Evolutionary conservation across 371 early-diverging fungal genomes (phyloP), one percentile per base, ranked within the genome.

Genomic region (Caulochytrium protostelioides): DNA sequence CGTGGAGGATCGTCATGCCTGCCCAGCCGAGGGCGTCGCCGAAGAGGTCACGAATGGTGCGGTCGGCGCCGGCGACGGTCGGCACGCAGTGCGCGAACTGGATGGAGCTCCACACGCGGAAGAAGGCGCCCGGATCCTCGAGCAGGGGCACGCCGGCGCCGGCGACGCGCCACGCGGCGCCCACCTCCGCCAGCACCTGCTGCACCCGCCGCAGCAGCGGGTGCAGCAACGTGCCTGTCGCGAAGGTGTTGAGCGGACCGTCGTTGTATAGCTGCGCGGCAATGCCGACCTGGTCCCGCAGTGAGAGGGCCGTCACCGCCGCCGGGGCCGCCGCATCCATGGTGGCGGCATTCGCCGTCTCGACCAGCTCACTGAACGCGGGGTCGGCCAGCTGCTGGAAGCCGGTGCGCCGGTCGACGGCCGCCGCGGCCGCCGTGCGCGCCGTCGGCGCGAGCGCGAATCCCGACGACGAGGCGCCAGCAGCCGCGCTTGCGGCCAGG

Each of bases 1-100:
- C 27, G 27, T 33, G 33, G 17, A 57, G 33, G 30, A 57, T 36
- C 1, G 50, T 52, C 19, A 37, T 49, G 47, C 55, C 57, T 1
- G 55, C 57, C 55, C 56, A 57, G 13, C 35, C 18, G 3, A 57
- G 8, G 4, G 47, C 49, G 18, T 62, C 62, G 2, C 62, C 62
- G 43, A 59, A 62, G 12, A 59, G 31, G 28, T 54, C 57, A 14
- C 58, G 26, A n/a, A 10, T 30, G 15, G 21, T 19, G 9, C 3
- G 32, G 22, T 34, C 43, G 8, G 40, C 42, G 8, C 31, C 36
- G 6, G 27, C 37, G 14, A 23, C 37, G 3, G 43, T 43, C 8
- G 45, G 29, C 16, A 51, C 29, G 38, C 50, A 51, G 24, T 44
- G 48, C 19, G 47, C 47, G 32, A 62, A 62, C 42, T 52, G 55